phyloP scores from a whole-genome alignment of 192 early-diverging fungal species.

The Backusella macrospora region DNA sequence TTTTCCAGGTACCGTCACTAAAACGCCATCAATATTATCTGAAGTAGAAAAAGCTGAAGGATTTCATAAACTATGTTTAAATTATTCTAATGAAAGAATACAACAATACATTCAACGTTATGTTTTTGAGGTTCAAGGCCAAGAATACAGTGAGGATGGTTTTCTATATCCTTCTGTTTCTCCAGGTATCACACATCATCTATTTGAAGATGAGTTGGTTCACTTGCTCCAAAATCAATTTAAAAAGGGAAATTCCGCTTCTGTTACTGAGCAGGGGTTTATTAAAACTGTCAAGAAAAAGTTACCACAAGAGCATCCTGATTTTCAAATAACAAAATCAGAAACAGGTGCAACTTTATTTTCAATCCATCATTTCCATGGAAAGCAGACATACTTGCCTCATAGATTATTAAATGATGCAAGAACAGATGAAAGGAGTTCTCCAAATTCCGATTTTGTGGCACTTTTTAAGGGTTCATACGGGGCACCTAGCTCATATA shows the following conservation, averaged over 20 bases:
- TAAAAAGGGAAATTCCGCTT: conserved; percentile 36
- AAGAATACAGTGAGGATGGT: conserved; percentile 65
- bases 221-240: conserved; percentile 53
- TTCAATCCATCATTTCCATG: conserved; percentile 79
- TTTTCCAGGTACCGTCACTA: conserved; percentile 64
- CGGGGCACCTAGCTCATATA: conserved; percentile 57
- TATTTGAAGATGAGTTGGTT: conserved; percentile 79
- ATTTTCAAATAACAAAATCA: conserved; percentile 30
- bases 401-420: conserved; percentile 73
- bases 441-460: conserved; percentile 81
- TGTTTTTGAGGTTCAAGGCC: conserved; percentile 67
- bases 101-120: conserved; percentile 74
- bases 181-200: conserved; percentile 51
- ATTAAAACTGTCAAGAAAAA: conserved; percentile 56
- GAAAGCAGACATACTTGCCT: conserved; percentile 64
- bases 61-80: conserved; percentile 64
- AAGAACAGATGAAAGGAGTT: conserved; percentile 70
- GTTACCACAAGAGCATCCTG: conserved; percentile 52
- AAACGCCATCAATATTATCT: conserved; percentile 41
- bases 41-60: conserved; percentile 35
- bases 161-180: conserved; percentile 54
- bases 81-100: conserved; percentile 80
- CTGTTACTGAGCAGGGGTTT: conserved; percentile 49
- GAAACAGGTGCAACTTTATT: conserved; percentile 59
- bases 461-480: conserved; percentile 72